Conservation (phyloP, 2,329 filamentous ascomycete genomes). For the Xylaria sp. region DNA sequence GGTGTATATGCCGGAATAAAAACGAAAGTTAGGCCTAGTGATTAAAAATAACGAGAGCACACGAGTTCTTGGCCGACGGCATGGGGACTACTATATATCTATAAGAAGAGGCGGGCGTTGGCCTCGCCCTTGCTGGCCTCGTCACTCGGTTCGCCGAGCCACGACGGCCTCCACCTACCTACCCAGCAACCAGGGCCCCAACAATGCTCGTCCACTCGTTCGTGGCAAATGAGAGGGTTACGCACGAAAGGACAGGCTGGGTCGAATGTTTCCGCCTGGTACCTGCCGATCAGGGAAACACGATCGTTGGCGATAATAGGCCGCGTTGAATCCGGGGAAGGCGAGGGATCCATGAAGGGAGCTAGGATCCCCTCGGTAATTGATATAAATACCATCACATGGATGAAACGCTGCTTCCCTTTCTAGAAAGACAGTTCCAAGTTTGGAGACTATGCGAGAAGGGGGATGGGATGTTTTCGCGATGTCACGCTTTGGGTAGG, state of each 20-base stretch:
- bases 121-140: conserved; percentile 10
- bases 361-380: conserved; percentile 4
- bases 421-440: conserved; percentile 20
- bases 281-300: conserved; percentile 24
- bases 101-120: background rate
- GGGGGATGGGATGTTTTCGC: background rate
- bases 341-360: conserved; percentile 7
- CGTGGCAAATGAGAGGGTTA: conserved; percentile 22
- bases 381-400: conserved; percentile 5
- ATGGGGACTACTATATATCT: conserved; percentile 27
- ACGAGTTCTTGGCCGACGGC: background rate
- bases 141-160: conserved; percentile 20
- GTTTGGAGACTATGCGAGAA: background rate
- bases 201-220: background rate
- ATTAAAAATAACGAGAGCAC: background rate
- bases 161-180: conserved; percentile 17
- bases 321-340: conserved; percentile 23
- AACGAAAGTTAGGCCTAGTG: background rate
- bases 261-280: conserved; percentile 1
- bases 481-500: background rate
- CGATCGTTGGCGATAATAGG: background rate
- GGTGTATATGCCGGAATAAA: background rate
- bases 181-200: conserved; percentile 10
- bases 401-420: conserved; percentile 25
- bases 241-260: conserved; percentile 6